Conservation (phyloP, 2,329 filamentous ascomycete genomes). For the Microsporum canis region DNA sequence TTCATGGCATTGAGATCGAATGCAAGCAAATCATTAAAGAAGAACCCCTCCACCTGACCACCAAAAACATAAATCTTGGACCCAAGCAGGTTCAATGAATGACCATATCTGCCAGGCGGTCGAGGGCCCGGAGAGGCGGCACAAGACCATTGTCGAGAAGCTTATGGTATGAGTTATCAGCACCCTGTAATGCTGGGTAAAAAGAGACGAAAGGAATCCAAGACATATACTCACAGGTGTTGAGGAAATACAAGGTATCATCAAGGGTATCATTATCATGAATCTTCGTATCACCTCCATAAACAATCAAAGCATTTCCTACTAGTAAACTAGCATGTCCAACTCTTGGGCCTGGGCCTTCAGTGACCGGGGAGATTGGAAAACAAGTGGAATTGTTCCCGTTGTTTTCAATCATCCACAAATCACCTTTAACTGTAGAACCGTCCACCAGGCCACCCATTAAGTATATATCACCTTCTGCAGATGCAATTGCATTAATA, state of each 20-base stretch:
- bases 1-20: slow-evolving; percentile 95
- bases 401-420: slow-evolving; percentile 95
- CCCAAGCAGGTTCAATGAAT: slow-evolving; percentile 89
- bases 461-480: slow-evolving; percentile 93
- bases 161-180: slow-evolving; percentile 40
- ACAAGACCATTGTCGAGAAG: slow-evolving; percentile 94
- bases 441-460: slow-evolving; percentile 96
- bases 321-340: slow-evolving; percentile 89
- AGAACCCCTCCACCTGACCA: slow-evolving; percentile 91
- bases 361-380: slow-evolving; percentile 78
- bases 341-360: slow-evolving; percentile 88
- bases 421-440: slow-evolving; percentile 86
- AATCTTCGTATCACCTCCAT: slow-evolving; percentile 95
- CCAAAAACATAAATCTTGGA: slow-evolving; percentile 98
- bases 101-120: slow-evolving; percentile 84
- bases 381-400: slow-evolving; percentile 75
- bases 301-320: slow-evolving; percentile 97
- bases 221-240: slow-evolving; percentile 65
- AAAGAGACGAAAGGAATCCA: neutral
- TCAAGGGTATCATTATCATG: slow-evolving; percentile 85
- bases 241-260: slow-evolving; percentile 89
- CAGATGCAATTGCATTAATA: slow-evolving; percentile 82
- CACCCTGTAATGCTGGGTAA: slow-evolving; percentile 15
- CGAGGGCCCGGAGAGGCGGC: slow-evolving; percentile 76
- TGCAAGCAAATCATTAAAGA: slow-evolving; percentile 93